Percentiles rank a stretch among this genome's conserved stretches.
phyloP scores from a whole-genome alignment of 2,329 filamentous ascomycete genomes.

The Arthroderma sp. region DNA sequence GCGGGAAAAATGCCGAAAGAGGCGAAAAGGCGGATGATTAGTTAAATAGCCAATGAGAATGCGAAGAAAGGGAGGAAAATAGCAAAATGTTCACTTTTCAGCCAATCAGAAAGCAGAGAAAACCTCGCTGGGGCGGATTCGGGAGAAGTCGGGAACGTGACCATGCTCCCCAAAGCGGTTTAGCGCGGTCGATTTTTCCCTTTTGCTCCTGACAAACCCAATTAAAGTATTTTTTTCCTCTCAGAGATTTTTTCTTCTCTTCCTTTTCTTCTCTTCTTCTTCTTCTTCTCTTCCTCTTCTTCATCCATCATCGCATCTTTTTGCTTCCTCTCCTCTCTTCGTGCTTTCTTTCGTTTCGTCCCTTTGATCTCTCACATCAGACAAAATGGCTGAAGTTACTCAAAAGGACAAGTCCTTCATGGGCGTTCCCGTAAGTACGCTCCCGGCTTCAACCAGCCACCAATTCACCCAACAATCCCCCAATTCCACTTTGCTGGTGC shows the following conservation, averaged over 20 bases:
- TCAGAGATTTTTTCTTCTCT: slow-evolving; percentile 22
- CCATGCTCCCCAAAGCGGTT: slow-evolving; percentile 7
- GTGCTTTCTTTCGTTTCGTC: slow-evolving; percentile 22
- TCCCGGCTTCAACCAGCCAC: not conserved
- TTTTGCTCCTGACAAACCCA: slow-evolving; percentile 7
- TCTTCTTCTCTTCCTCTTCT: slow-evolving; percentile 18
- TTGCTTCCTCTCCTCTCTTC: slow-evolving; percentile 22
- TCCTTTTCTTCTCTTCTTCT: slow-evolving; percentile 20
- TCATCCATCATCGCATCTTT: slow-evolving; percentile 21
- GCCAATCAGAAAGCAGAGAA: not conserved
- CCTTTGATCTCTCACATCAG: slow-evolving; percentile 23
- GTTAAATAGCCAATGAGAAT: too few species aligned
- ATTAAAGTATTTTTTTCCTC: slow-evolving; percentile 13
- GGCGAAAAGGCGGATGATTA: too few species aligned
- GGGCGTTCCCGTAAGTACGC: slow-evolving; percentile 37
- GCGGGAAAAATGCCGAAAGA: too few species aligned
- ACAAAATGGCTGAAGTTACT: slow-evolving; percentile 36
- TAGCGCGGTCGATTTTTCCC: slow-evolving; percentile 9
- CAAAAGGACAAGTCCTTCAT: slow-evolving; percentile 42
- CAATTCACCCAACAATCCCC: too few species aligned
- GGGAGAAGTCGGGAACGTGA: slow-evolving; percentile 11
- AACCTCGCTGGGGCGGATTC: slow-evolving; percentile 4
- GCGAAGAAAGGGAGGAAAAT: too few species aligned
- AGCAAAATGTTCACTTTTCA: too few species aligned
- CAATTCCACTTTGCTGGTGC: too few species aligned